These are phyloP conservation scores for Exophiala xenobiotica DNA, from an alignment of 2,329 filamentous ascomycete species.

Conservation along the genomic window DNA sequence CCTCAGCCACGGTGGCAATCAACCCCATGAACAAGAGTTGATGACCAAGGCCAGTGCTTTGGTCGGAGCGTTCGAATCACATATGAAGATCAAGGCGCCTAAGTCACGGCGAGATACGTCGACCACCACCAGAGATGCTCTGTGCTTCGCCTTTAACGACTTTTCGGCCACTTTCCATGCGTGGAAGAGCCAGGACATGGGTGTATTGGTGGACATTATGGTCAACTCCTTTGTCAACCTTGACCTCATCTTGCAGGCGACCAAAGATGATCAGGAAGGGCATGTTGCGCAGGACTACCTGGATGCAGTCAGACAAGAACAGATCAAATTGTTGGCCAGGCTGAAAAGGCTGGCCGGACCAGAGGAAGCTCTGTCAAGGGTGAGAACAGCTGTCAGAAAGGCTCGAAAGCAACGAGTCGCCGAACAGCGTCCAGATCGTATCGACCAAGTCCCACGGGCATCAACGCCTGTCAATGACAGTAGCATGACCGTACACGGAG, in stretches of 20 bases:
- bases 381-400: conserved; percentile 61
- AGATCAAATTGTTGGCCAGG: conserved; percentile 61
- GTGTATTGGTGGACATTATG: conserved; percentile 64
- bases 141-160: conserved; percentile 58
- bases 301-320: conserved; percentile 65
- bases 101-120: background rate
- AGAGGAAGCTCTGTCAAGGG: conserved; percentile 59
- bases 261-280: conserved; percentile 62
- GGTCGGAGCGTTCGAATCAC: conserved; percentile 39
- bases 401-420: conserved; percentile 37
- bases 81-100: conserved; percentile 7
- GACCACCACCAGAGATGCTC: conserved; percentile 14
- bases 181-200: conserved; percentile 65
- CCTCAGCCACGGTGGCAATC: conserved; percentile 54
- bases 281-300: conserved; percentile 63
- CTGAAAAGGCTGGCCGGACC: conserved; percentile 63
- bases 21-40: conserved; percentile 62
- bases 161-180: conserved; percentile 64
- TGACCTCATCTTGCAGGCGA: conserved; percentile 66
- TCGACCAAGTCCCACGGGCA: conserved; percentile 28
- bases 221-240: conserved; percentile 65
- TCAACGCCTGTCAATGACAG: conserved; percentile 20
- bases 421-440: conserved; percentile 16
- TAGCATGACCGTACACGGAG: conserved; percentile 33
- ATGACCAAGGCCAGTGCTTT: conserved; percentile 61